Conservation (phyloP, 495 filamentous ascomycete genomes). For the Corynascus novoguineensis region DNA sequence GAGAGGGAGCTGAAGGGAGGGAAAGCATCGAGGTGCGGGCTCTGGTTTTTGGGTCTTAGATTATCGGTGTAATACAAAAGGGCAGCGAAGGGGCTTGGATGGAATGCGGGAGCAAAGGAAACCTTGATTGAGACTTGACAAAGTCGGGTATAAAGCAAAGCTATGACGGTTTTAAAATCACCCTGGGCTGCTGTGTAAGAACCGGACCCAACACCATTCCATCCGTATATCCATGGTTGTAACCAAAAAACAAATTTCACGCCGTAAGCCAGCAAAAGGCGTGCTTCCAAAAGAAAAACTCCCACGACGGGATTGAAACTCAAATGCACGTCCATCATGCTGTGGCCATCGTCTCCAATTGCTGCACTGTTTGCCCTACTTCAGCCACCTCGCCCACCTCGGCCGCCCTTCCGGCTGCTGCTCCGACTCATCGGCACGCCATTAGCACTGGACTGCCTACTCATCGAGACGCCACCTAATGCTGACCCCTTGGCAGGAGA, state of each 20-base stretch:
- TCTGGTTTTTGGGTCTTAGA: slow-evolving; percentile 68
- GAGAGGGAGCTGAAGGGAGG: slow-evolving; percentile 51
- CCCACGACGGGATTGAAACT: background rate
- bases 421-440: slow-evolving; percentile 48
- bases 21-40: slow-evolving; percentile 88
- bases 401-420: slow-evolving; percentile 31
- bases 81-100: background rate
- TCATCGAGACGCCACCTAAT: slow-evolving; percentile 42
- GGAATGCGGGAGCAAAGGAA: background rate
- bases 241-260: background rate
- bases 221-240: background rate
- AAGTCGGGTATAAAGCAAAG: slow-evolving; percentile 8
- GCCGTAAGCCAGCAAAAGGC: background rate
- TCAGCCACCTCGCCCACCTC: slow-evolving; percentile 26
- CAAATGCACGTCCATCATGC: background rate
- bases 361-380: background rate
- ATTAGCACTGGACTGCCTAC: slow-evolving; percentile 45
- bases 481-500: slow-evolving; percentile 24
- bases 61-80: background rate
- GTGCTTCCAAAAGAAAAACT: background rate
- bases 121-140: background rate
- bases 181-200: background rate
- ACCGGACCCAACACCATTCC: background rate
- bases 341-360: background rate
- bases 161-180: background rate